Evolutionary conservation across 352 stramenopile species (phyloP).

Genomic region (Halophytophthora batemanensis): DNA sequence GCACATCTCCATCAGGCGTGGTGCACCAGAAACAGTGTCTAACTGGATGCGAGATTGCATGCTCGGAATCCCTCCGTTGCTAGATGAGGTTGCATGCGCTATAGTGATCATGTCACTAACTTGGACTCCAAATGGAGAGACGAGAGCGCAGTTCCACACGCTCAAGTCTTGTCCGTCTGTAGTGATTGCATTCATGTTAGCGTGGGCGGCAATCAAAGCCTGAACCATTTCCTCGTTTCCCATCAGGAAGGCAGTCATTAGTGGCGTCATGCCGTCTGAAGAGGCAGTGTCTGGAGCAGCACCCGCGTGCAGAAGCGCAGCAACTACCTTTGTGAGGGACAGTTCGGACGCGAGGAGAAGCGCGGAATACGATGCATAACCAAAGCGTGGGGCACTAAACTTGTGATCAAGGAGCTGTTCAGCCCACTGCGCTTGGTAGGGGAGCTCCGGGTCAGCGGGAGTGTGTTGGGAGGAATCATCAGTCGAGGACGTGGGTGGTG

Average conservation of each 20-base stretch:
- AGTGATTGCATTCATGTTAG: slow-evolving; percentile 58
- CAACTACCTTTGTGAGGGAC: slow-evolving; percentile 22
- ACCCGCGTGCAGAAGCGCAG: slow-evolving; percentile 38
- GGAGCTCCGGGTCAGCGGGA: slow-evolving; percentile 7
- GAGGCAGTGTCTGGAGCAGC: slow-evolving; percentile 30
- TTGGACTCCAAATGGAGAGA: slow-evolving; percentile 21
- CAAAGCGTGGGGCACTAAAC: slow-evolving; percentile 43
- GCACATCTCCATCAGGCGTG: slow-evolving; percentile 30
- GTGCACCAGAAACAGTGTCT: slow-evolving; percentile 33
- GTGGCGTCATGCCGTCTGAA: slow-evolving; percentile 32
- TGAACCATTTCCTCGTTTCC: slow-evolving; percentile 34
- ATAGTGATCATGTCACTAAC: slow-evolving; percentile 17
- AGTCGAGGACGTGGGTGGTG: not conserved
- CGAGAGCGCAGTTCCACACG: slow-evolving; percentile 55
- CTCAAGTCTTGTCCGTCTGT: slow-evolving; percentile 40
- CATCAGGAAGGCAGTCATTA: slow-evolving; percentile 62
- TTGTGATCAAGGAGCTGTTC: slow-evolving; percentile 37
- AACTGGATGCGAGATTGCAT: slow-evolving; percentile 19
- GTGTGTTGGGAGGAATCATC: not conserved
- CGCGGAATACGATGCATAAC: slow-evolving; percentile 42
- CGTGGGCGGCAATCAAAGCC: slow-evolving; percentile 27
- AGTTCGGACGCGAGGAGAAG: slow-evolving; percentile 59
- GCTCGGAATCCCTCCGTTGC: not conserved
- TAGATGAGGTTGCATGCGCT: slow-evolving; percentile 6
- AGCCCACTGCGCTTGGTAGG: slow-evolving; percentile 40